Evolutionary conservation across 768 basidiomycete genomes (phyloP).

Genomic region (Russula sp.): DNA sequence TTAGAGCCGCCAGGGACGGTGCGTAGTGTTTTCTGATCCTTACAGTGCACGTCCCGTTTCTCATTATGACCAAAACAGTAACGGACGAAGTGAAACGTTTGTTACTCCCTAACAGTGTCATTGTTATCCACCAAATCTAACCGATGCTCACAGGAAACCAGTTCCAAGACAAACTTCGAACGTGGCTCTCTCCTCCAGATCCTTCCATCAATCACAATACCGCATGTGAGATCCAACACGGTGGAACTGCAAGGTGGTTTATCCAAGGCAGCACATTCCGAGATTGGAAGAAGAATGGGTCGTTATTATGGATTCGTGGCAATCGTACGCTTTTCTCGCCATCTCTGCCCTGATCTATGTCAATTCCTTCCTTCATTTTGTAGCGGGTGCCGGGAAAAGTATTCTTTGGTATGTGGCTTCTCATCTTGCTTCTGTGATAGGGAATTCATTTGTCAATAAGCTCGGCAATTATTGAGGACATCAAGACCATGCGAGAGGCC

Average conservation of each 20-base stretch:
- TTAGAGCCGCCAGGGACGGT: no score
- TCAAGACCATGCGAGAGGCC: background rate
- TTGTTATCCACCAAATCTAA: background rate
- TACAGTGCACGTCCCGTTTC: no score
- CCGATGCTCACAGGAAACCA: no score
- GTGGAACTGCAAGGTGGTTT: background rate
- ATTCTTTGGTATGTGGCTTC: background rate
- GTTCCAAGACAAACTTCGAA: background rate
- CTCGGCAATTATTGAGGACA: background rate
- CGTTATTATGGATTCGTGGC: background rate
- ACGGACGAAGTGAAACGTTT: background rate
- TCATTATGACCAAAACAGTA: background rate
- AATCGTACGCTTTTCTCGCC: background rate
- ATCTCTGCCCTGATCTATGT: no score
- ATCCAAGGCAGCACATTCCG: background rate
- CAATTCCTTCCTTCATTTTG: background rate
- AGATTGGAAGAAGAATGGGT: background rate
- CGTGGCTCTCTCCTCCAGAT: conserved; percentile 3
- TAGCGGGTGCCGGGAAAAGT: conserved; percentile 6
- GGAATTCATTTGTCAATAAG: background rate
- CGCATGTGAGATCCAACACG: background rate
- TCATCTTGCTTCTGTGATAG: no score
- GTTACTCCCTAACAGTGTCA: background rate
- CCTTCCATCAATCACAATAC: background rate
- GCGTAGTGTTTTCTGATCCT: background rate